Percentiles rank a stretch among this genome's conserved stretches.
Conservation (phyloP, 2,329 filamentous ascomycete species). For the Drechslera avenae region DNA sequence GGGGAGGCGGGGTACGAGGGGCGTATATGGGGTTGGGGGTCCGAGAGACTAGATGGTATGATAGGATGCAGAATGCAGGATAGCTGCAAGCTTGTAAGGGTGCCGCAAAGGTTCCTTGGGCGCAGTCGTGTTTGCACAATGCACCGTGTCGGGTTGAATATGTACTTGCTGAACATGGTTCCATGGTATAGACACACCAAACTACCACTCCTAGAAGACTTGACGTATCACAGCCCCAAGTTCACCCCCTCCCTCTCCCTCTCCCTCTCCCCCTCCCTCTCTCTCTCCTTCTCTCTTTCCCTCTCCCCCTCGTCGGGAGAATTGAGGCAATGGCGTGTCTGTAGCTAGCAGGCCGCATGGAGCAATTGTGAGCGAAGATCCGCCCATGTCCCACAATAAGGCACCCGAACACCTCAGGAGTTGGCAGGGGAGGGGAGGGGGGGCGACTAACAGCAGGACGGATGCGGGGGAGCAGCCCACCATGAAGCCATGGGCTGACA, state of each 20-base stretch:
- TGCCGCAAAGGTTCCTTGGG: slow-evolving; percentile 2
- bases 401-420: slow-evolving; percentile 10
- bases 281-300: too few relatives aligned
- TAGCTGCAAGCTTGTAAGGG: slow-evolving; percentile 9
- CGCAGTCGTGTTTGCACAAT: slow-evolving; percentile 2
- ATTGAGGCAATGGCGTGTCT: slow-evolving; percentile 6
- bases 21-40: slow-evolving; percentile 8
- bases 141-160: too few relatives aligned
- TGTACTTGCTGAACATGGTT: too few relatives aligned
- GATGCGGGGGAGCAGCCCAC: slow-evolving; percentile 9
- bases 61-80: neutral
- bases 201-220: too few relatives aligned
- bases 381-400: neutral
- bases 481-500: slow-evolving; percentile 13
- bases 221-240: too few relatives aligned
- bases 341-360: neutral
- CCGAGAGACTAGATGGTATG: slow-evolving; percentile 4
- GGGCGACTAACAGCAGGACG: neutral
- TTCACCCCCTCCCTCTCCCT: too few relatives aligned
- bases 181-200: too few relatives aligned
- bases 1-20: slow-evolving; percentile 36
- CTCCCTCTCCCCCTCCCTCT: too few relatives aligned
- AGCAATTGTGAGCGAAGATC: slow-evolving; percentile 2
- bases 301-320: too few relatives aligned
- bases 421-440: too few relatives aligned